Percentiles rank a stretch among this genome's conserved stretches.
Conservation (phyloP, 1,284 basidiomycete genomes). For the Xerocomus minutiporus region DNA sequence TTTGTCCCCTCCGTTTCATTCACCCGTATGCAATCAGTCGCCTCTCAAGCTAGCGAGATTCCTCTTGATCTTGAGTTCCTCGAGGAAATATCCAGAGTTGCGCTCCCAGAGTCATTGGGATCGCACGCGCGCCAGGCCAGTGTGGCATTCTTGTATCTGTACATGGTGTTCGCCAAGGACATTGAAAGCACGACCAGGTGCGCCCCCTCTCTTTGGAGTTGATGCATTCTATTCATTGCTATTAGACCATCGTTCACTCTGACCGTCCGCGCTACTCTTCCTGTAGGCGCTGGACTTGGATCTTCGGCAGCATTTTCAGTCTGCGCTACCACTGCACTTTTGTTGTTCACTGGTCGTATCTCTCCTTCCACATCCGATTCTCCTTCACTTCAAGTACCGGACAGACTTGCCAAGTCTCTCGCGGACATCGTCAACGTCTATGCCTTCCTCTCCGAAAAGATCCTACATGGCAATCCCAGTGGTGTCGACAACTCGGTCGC, state of each 20-base stretch:
- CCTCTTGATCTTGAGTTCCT: conserved; percentile 69
- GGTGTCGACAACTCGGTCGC: conserved; percentile 97
- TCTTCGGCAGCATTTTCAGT: conserved; percentile 95
- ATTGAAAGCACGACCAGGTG: conserved; percentile 49
- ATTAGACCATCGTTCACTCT: conserved; percentile 72
- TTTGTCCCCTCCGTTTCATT: not conserved
- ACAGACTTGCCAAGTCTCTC: conserved; percentile 33
- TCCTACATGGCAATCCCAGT: conserved; percentile 95
- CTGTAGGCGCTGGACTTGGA: conserved; percentile 97
- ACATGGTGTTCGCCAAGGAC: conserved; percentile 67
- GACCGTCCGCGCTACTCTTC: conserved; percentile 85
- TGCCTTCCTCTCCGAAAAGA: conserved; percentile 95
- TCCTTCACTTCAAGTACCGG: conserved; percentile 29
- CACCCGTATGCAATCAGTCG: conserved; percentile 26
- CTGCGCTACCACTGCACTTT: conserved; percentile 78
- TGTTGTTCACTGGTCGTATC: conserved; percentile 68
- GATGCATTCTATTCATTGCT: not conserved
- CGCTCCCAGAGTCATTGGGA: conserved; percentile 43
- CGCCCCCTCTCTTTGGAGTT: conserved; percentile 18
- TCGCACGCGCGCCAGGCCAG: conserved; percentile 62
- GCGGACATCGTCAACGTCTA: conserved; percentile 86
- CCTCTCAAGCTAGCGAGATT: conserved; percentile 41
- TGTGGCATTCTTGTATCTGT: conserved; percentile 90
- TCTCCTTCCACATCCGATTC: conserved; percentile 34
- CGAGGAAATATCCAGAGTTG: conserved; percentile 57